These are phyloP conservation scores for Suillus placidus DNA, from an alignment of 768 basidiomycete species.

Conservation along the genomic window DNA sequence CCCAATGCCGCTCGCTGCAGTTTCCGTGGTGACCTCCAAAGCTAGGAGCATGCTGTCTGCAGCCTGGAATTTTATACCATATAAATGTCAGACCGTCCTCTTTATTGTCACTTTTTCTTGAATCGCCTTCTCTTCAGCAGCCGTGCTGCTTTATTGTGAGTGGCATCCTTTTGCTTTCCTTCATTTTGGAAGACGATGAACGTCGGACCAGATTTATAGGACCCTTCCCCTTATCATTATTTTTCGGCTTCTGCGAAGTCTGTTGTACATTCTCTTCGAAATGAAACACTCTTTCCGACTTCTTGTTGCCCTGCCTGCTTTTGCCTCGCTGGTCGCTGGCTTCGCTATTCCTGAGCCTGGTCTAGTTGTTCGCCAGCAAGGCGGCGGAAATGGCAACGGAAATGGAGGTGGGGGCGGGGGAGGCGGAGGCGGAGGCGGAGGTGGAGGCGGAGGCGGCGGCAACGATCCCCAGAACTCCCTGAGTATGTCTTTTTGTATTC, in stretches of 20 bases:
- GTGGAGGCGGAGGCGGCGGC: slow-evolving; percentile 9
- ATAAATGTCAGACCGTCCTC: slow-evolving; percentile 14
- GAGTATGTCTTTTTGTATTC: slow-evolving; percentile 16
- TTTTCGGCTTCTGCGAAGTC: slow-evolving; percentile 52
- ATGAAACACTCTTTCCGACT: slow-evolving; percentile 55
- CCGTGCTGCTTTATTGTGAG: slow-evolving; percentile 48
- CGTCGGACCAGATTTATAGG: slow-evolving; percentile 14
- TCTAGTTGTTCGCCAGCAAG: slow-evolving; percentile 24
- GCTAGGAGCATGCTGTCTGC: slow-evolving; percentile 3
- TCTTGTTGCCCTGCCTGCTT: slow-evolving; percentile 43
- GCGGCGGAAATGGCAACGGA: slow-evolving; percentile 20
- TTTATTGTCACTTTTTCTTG: slow-evolving; percentile 21
- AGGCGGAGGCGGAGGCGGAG: no score
- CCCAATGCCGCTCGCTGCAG: neutral
- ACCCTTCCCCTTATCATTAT: slow-evolving; percentile 41
- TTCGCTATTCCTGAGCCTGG: slow-evolving; percentile 25
- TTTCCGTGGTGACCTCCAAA: slow-evolving; percentile 13
- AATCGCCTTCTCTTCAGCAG: slow-evolving; percentile 43
- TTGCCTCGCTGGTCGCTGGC: slow-evolving; percentile 36
- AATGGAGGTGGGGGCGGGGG: slow-evolving; percentile 19
- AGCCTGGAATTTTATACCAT: slow-evolving; percentile 1
- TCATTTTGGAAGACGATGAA: neutral
- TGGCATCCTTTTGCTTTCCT: neutral
- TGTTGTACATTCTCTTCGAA: slow-evolving; percentile 29
- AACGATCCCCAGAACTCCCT: slow-evolving; percentile 47